phyloP scores from a whole-genome alignment of 371 early-diverging fungal genomes.

The Lichtheimia hyalospora region DNA sequence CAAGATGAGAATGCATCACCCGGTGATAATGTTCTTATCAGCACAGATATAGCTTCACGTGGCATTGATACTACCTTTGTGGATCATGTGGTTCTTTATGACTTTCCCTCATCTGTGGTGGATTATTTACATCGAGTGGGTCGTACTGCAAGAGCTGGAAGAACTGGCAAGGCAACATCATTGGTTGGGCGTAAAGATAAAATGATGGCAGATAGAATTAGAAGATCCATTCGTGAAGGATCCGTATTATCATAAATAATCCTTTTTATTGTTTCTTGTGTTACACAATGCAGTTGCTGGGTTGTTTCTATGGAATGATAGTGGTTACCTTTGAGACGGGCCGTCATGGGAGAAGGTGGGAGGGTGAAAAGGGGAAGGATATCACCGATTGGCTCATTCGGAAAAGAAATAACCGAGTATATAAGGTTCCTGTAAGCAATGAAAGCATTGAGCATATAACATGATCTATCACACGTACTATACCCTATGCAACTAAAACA shows the following conservation, averaged over 20 bases:
- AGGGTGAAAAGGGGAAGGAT: too few relatives aligned
- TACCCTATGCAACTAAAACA: too few relatives aligned
- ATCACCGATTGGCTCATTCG: too few relatives aligned
- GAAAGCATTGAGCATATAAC: too few relatives aligned
- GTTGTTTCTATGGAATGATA: too few relatives aligned
- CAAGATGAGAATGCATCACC: conserved; percentile 1
- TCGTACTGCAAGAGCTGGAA: conserved; percentile 91
- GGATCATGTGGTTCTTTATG: conserved; percentile 92
- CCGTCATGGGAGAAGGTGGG: too few relatives aligned
- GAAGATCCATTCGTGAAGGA: conserved; percentile 65
- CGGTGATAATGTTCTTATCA: conserved; percentile 66
- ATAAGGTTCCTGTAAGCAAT: too few relatives aligned
- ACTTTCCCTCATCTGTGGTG: conserved; percentile 90
- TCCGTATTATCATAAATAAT: conserved; percentile 54
- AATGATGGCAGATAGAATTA: conserved; percentile 78
- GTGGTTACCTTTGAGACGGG: too few relatives aligned
- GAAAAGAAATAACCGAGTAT: too few relatives aligned
- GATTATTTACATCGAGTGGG: conserved; percentile 98
- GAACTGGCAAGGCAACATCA: conserved; percentile 82
- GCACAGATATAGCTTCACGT: conserved; percentile 94
- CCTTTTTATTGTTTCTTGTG: not conserved
- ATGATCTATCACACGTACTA: too few relatives aligned
- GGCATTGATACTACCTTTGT: conserved; percentile 93
- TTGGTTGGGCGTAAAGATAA: conserved; percentile 79
- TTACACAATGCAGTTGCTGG: not conserved